Conservation (phyloP, 306 rosid species). For the Quercus variabilis region DNA sequence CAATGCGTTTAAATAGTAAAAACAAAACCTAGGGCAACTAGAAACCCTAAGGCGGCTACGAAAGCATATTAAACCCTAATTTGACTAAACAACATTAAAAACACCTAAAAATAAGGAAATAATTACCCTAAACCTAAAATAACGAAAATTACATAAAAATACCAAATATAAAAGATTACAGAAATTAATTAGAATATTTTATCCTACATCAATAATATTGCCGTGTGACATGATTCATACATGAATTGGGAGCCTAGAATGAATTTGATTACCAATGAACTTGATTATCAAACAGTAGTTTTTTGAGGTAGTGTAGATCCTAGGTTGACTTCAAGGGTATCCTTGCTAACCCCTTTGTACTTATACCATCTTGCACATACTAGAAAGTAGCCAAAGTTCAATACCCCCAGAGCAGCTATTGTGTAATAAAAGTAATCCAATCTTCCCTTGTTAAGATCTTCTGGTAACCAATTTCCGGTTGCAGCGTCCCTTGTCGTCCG, state of each 20-base stretch:
- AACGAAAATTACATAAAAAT: too few species aligned
- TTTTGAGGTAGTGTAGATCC: constrained; percentile 22
- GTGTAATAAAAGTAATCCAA: constrained; percentile 70
- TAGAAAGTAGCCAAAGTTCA: constrained; percentile 62
- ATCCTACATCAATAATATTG: too few species aligned
- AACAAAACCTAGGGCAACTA: too few species aligned
- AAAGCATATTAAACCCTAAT: too few species aligned
- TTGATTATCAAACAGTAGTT: constrained; percentile 20
- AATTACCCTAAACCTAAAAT: too few species aligned
- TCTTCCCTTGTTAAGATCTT: constrained; percentile 85
- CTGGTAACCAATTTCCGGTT: constrained; percentile 68
- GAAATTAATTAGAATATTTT: too few species aligned
- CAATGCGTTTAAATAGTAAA: too few species aligned
- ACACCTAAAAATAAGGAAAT: too few species aligned
- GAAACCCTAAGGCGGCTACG: too few species aligned
- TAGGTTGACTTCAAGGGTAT: constrained; percentile 27
- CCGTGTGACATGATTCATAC: too few species aligned
- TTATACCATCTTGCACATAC: constrained; percentile 58
- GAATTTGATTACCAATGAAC: not conserved
- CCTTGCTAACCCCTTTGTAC: constrained; percentile 41
- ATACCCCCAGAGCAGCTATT: constrained; percentile 42
- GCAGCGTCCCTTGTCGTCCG: constrained; percentile 29
- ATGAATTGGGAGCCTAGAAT: not conserved
- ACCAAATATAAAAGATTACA: too few species aligned
- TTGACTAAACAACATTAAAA: too few species aligned